Conservation (phyloP, 2,329 filamentous ascomycete species). For the Dothiorella sarmentorum region DNA sequence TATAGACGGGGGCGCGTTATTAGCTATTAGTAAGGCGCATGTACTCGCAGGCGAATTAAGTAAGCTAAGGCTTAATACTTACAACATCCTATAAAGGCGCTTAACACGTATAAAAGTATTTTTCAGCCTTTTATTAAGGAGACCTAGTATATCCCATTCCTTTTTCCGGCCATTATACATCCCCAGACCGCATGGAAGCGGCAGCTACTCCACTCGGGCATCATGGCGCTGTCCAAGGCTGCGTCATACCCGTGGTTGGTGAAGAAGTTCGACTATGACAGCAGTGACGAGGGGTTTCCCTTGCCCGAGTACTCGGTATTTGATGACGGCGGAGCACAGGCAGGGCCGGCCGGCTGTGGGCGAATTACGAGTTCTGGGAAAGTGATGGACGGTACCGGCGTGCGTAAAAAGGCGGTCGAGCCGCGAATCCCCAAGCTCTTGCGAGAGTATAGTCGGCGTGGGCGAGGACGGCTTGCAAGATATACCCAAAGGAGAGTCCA, state of each 20-base stretch:
- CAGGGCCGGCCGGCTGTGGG: too few relatives aligned
- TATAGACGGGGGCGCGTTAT: conserved; percentile 50
- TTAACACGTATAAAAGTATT: not conserved
- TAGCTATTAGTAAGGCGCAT: conserved; percentile 36
- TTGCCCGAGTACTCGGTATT: conserved; percentile 21
- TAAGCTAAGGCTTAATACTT: not conserved
- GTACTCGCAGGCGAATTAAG: conserved; percentile 2
- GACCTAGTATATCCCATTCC: conserved; percentile 24
- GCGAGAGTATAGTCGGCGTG: too few relatives aligned
- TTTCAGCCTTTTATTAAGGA: conserved; percentile 20
- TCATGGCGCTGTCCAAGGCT: not conserved
- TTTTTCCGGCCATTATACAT: conserved; percentile 25
- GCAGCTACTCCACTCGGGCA: conserved; percentile 23
- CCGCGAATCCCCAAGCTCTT: too few relatives aligned
- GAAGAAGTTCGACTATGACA: conserved; percentile 8
- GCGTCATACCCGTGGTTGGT: conserved; percentile 20
- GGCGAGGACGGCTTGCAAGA: too few relatives aligned
- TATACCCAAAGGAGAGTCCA: too few relatives aligned
- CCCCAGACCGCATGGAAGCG: conserved; percentile 24
- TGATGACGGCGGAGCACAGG: too few relatives aligned
- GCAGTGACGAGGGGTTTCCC: conserved; percentile 22
- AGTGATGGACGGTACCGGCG: too few relatives aligned
- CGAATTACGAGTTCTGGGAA: too few relatives aligned
- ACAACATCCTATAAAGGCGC: not conserved
- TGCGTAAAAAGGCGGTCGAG: too few relatives aligned